Base-by-base conservation (phyloP, 2,329 filamentous ascomycete genomes). In the Mollisia scopiformis region DNA sequence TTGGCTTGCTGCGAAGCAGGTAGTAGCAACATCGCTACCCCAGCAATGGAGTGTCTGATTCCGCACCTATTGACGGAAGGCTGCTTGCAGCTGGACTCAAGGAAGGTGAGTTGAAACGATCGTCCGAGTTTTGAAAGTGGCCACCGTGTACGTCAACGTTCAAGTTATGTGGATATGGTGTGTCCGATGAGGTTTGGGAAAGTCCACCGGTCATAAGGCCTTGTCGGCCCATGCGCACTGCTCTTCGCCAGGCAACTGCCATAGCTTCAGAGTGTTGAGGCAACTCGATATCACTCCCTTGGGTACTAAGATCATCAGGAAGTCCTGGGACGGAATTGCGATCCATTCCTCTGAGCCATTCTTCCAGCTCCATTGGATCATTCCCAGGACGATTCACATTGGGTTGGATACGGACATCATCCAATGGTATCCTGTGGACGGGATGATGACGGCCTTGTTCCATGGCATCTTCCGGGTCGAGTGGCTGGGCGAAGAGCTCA, bases 271-370 rank as follows among this genome's bases (percentile, higher is more conserved):
- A 25, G 6, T 51, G 27, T 13, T 51, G 25, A 33, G 33, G 31
- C 19, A 59, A 19, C 37, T 49, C 31, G 28, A 59, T 59, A 14
- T 55, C 50, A 37, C 49, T 55, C 30, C 39, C 57, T 8, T 47
- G 43, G 7, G 43, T 19, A 23, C 50, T 46, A 7, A 21, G n/a
- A 37, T 39, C 41, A 10, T 53, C 50, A 19, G 19, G 23, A 21
- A 27, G 50, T 23, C 23, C 33, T 3, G 49, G 27, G 35, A 50
- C 28, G 39, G 51, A 41, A 19, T 11, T 6, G 11, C 28, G 19
- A 19, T 49, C 46, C 35, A 57, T 57, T 11, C 54, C 33, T 14
- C 46, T 27, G 8, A 59, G 21, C 49, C 16, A 51, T 21, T 4
- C 21, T 2, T 10, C 28, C 21, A 47, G 14, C n/a, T 47, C 43